phyloP scores from a whole-genome alignment of 371 early-diverging fungal species.

The Mortierella sp. region DNA sequence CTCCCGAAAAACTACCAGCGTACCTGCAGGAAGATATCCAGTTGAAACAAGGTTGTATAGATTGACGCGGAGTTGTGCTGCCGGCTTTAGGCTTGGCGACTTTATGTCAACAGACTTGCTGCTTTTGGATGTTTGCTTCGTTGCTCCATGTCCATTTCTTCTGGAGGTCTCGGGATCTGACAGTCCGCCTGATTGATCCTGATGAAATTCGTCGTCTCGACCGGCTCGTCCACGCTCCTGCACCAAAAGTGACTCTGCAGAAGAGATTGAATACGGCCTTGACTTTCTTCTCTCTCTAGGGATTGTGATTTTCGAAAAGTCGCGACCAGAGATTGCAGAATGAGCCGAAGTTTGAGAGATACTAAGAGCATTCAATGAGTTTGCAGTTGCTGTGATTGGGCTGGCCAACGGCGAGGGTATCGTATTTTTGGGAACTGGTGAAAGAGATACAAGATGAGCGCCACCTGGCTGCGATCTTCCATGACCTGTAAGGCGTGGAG shows the following conservation, averaged over 20 bases:
- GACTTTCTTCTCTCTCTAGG: slow-evolving; percentile 33
- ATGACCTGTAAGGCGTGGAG: slow-evolving; percentile 27
- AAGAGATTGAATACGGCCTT: slow-evolving; percentile 27
- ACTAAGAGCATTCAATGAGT: slow-evolving; percentile 44
- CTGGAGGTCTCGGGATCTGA: slow-evolving; percentile 38
- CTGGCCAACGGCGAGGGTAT: slow-evolving; percentile 43
- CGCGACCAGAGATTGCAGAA: slow-evolving; percentile 20
- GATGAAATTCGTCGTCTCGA: neutral
- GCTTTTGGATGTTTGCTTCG: slow-evolving; percentile 3
- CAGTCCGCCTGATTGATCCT: slow-evolving; percentile 16
- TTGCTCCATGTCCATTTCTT: slow-evolving; percentile 15
- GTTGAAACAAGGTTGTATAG: slow-evolving; percentile 45
- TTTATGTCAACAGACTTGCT: slow-evolving; percentile 16
- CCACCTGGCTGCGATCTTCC: slow-evolving; percentile 13
- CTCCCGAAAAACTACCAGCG: slow-evolving; percentile 54
- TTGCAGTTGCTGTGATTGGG: slow-evolving; percentile 46
- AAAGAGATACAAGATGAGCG: slow-evolving; percentile 1
- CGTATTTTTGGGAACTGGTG: slow-evolving; percentile 7
- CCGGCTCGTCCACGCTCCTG: slow-evolving; percentile 15
- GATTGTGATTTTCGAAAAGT: slow-evolving; percentile 36
- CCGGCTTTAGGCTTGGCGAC: slow-evolving; percentile 22
- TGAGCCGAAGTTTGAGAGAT: slow-evolving; percentile 26
- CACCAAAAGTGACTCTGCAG: slow-evolving; percentile 17
- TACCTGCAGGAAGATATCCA: slow-evolving; percentile 45
- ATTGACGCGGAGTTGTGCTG: slow-evolving; percentile 45